Conservation (phyloP, 1,284 basidiomycete genomes). For the Coniophora puteana region DNA sequence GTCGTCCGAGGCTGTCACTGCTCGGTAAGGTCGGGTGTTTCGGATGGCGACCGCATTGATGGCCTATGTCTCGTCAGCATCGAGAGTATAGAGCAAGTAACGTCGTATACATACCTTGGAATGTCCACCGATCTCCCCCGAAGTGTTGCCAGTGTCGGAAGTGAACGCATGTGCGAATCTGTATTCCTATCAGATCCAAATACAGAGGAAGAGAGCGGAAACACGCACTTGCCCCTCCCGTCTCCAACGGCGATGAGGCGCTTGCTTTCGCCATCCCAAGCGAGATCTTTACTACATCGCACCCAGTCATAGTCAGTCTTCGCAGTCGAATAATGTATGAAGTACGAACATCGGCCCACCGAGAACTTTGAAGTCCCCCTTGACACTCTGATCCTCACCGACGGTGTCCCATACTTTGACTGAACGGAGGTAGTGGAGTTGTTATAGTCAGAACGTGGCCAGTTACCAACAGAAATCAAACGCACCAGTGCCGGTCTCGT, state of each 20-base stretch:
- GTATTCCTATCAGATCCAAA: slow-evolving; percentile 1
- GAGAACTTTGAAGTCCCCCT: slow-evolving; percentile 82
- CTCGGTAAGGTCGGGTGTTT: slow-evolving; percentile 87
- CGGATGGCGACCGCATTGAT: slow-evolving; percentile 93
- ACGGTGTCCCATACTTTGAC: slow-evolving; percentile 94
- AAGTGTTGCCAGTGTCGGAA: slow-evolving; percentile 84
- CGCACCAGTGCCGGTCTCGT: slow-evolving; percentile 74
- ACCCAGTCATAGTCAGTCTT: slow-evolving; percentile 4
- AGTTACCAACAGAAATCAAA: neutral
- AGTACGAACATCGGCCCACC: slow-evolving; percentile 80
- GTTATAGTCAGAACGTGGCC: neutral
- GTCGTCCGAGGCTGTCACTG: slow-evolving; percentile 87
- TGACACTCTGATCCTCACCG: slow-evolving; percentile 83
- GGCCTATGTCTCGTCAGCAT: slow-evolving; percentile 35
- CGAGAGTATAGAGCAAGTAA: slow-evolving; percentile 1
- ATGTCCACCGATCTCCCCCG: slow-evolving; percentile 93
- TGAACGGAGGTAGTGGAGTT: slow-evolving; percentile 20
- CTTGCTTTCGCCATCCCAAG: slow-evolving; percentile 97
- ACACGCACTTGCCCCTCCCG: slow-evolving; percentile 78
- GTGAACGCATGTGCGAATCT: slow-evolving; percentile 89
- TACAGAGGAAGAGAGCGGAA: neutral
- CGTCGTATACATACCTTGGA: slow-evolving; percentile 83
- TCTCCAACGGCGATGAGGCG: slow-evolving; percentile 96
- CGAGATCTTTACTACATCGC: slow-evolving; percentile 76
- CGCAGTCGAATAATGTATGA: slow-evolving; percentile 11